These are phyloP conservation scores for Tylopilus balloui DNA, from an alignment of 768 basidiomycete species.

Conservation along the genomic window DNA sequence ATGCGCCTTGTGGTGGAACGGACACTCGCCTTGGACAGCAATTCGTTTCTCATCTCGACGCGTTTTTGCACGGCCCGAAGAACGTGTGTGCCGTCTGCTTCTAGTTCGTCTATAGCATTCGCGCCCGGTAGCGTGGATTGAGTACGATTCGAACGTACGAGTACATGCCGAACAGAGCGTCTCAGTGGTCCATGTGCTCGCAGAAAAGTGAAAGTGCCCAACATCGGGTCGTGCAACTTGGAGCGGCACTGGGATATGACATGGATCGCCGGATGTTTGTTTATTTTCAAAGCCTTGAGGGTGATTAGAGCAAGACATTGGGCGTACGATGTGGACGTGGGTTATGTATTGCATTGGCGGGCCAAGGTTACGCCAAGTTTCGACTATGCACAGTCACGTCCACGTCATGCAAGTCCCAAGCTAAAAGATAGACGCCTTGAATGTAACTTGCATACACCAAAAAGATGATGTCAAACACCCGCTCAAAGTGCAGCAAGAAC, in stretches of 20 bases:
- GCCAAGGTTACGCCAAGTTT: no score
- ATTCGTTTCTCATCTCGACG: slow-evolving; percentile 44
- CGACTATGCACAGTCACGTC: no score
- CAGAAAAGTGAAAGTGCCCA: slow-evolving; percentile 5
- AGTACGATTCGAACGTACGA: slow-evolving; percentile 6
- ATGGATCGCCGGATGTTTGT: background rate
- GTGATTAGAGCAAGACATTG: no score
- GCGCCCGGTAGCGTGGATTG: slow-evolving; percentile 10
- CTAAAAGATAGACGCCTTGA: no score
- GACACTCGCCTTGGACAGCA: slow-evolving; percentile 43
- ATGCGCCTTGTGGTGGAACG: no score
- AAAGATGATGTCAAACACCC: no score
- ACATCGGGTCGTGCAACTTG: slow-evolving; percentile 10
- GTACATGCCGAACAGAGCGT: slow-evolving; percentile 9
- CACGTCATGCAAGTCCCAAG: no score
- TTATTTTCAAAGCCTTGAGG: slow-evolving; percentile 17
- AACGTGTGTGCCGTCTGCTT: slow-evolving; percentile 46
- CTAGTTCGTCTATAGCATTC: slow-evolving; percentile 26
- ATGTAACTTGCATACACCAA: no score
- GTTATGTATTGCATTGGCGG: no score
- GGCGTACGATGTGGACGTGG: no score
- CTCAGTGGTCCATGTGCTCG: slow-evolving; percentile 15
- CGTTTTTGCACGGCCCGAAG: slow-evolving; percentile 52
- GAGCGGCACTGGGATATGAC: background rate
- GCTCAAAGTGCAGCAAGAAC: no score